phyloP scores from a whole-genome alignment of 2,329 filamentous ascomycete genomes.

The Sclerotinia glacialis region DNA sequence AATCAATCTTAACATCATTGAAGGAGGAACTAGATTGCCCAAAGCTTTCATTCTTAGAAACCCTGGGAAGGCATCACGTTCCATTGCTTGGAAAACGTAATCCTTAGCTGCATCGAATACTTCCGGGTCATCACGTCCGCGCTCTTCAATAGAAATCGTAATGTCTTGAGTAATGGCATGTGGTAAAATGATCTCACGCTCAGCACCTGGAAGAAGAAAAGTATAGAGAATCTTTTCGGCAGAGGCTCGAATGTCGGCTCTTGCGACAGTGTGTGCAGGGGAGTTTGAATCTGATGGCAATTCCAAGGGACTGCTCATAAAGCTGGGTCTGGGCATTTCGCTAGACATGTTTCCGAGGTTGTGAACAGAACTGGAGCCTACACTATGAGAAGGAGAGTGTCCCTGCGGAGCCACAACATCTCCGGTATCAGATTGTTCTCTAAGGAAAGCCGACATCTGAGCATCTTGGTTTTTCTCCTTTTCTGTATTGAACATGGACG shows the following conservation, averaged over 20 bases:
- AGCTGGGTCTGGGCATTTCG: slow-evolving; percentile 48
- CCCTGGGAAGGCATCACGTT: slow-evolving; percentile 96
- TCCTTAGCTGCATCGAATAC: slow-evolving; percentile 97
- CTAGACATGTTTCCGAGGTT: slow-evolving; percentile 50
- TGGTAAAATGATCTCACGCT: slow-evolving; percentile 92
- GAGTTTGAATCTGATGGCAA: slow-evolving; percentile 75
- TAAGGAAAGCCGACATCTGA: slow-evolving; percentile 85
- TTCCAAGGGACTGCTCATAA: slow-evolving; percentile 60
- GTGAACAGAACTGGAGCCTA: slow-evolving; percentile 33
- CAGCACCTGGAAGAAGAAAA: slow-evolving; percentile 88
- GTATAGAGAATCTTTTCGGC: slow-evolving; percentile 99
- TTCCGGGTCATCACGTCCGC: slow-evolving; percentile 91
- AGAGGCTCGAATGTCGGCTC: slow-evolving; percentile 85
- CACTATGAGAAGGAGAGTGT: slow-evolving; percentile 52
- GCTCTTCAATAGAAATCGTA: slow-evolving; percentile 82
- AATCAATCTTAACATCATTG: slow-evolving; percentile 80
- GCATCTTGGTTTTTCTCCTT: slow-evolving; percentile 80
- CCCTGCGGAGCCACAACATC: slow-evolving; percentile 43
- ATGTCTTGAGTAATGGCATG: slow-evolving; percentile 83
- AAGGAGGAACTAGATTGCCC: slow-evolving; percentile 90
- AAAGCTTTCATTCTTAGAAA: slow-evolving; percentile 94
- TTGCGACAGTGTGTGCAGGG: slow-evolving; percentile 76
- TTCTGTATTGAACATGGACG: slow-evolving; percentile 61
- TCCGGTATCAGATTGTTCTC: slow-evolving; percentile 59
- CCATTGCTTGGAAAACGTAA: slow-evolving; percentile 99